Percentiles rank a stretch among this genome's conserved stretches.
phyloP scores from a whole-genome alignment of 352 stramenopile species.

The Globisporangium acanthophoron region DNA sequence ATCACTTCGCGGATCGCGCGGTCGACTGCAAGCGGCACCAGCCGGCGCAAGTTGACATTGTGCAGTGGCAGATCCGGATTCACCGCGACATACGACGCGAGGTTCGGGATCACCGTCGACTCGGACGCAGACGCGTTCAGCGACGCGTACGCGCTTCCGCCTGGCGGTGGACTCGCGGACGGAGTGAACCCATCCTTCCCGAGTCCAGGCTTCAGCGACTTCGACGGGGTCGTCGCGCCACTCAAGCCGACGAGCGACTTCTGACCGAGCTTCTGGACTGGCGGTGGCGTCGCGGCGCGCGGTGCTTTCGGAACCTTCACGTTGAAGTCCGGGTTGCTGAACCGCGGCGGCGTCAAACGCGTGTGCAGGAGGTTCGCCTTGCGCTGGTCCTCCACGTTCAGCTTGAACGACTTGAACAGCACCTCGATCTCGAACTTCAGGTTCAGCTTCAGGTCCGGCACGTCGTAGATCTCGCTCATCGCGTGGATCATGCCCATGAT shows the following conservation, averaged over 20 bases:
- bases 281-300: conserved; percentile 55
- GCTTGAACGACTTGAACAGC: conserved; percentile 99
- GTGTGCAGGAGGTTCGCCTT: conserved; percentile 90
- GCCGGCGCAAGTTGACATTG: conserved; percentile 90
- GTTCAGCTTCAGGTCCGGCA: conserved; percentile 99
- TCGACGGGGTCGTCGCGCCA: conserved; percentile 42
- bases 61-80: conserved; percentile 95
- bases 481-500: conserved; percentile 98
- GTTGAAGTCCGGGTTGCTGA: conserved; percentile 98
- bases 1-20: conserved; percentile 99
- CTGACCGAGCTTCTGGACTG: conserved; percentile 24
- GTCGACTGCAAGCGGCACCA: conserved; percentile 97
- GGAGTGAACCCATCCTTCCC: conserved; percentile 45
- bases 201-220: conserved; percentile 34
- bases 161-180: conserved; percentile 42
- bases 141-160: conserved; percentile 20
- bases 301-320: conserved; percentile 83
- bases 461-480: conserved; percentile 97
- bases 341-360: conserved; percentile 87
- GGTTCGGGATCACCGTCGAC: conserved; percentile 97
- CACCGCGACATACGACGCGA: conserved; percentile 97
- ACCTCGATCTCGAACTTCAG: conserved; percentile 98
- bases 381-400: conserved; percentile 96
- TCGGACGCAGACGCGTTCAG: conserved; percentile 54
- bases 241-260: conserved; percentile 13